Conservation (phyloP, 495 filamentous ascomycete species). For the Alectoria sarmentosa region DNA sequence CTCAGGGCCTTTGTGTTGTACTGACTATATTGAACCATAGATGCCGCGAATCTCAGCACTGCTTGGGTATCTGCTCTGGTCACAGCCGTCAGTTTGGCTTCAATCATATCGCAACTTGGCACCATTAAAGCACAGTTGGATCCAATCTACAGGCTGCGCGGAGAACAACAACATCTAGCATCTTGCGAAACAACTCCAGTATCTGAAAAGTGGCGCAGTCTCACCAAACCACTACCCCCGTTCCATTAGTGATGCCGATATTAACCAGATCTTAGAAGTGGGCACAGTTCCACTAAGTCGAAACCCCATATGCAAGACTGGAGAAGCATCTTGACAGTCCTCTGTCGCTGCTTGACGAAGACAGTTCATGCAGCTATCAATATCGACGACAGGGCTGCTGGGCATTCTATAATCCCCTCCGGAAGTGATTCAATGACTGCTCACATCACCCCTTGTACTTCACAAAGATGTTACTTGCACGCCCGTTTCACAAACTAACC, state of each 20-base stretch:
- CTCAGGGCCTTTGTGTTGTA: background rate
- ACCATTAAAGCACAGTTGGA: conserved; percentile 1
- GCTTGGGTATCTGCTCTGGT: background rate
- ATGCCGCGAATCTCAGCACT: conserved; percentile 1
- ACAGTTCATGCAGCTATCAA: background rate
- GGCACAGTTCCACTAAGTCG: background rate
- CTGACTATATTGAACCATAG: background rate
- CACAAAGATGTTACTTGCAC: background rate
- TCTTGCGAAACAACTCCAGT: background rate
- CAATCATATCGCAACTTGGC: background rate
- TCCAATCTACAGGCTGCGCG: background rate
- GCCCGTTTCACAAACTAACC: background rate
- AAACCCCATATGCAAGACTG: background rate
- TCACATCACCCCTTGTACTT: background rate
- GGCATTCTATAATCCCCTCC: background rate
- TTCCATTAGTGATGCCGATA: background rate
- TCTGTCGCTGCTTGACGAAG: background rate
- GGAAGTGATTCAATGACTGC: conserved; percentile 3
- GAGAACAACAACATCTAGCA: background rate
- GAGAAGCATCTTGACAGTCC: background rate
- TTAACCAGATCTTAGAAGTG: background rate
- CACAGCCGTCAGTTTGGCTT: background rate
- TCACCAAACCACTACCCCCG: background rate
- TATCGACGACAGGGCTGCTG: background rate
- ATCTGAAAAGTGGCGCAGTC: background rate